A percentile compares a stretch with the other conserved stretches of the same genome.
These are phyloP conservation scores for Sporothrix pallida DNA, from an alignment of 2,329 filamentous ascomycete genomes.

Conservation along the genomic window DNA sequence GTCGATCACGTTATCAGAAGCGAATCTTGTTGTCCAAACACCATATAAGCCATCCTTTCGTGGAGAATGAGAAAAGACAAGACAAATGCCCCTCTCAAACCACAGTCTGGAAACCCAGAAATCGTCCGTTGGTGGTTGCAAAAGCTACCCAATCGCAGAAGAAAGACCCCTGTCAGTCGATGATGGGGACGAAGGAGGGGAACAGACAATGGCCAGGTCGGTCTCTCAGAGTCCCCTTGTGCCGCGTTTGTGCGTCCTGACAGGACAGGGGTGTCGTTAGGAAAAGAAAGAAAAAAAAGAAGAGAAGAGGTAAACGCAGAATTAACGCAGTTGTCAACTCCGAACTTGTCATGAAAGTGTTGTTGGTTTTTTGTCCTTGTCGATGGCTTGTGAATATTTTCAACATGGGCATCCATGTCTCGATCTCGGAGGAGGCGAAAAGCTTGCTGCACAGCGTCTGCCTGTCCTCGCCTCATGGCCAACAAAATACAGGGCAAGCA, in stretches of 20 bases:
- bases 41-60: background rate
- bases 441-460: background rate
- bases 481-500: background rate
- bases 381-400: background rate
- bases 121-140: background rate
- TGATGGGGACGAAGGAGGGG: background rate
- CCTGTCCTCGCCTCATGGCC: slow-evolving; percentile 1
- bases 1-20: slow-evolving; percentile 9
- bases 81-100: background rate
- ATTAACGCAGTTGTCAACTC: background rate
- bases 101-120: background rate
- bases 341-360: background rate
- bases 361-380: background rate
- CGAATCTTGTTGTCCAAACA: background rate
- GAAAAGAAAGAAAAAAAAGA: background rate
- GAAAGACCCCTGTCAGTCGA: slow-evolving; percentile 22
- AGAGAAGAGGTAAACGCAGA: background rate
- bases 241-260: slow-evolving; percentile 1
- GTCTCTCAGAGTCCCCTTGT: background rate
- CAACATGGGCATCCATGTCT: background rate
- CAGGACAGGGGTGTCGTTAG: slow-evolving; percentile 8
- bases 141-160: slow-evolving; percentile 20
- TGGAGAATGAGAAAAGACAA: background rate
- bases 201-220: slow-evolving; percentile 17
- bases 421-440: background rate